A percentile compares a stretch with the other conserved stretches of the same genome.
Conservation (phyloP, 1,284 basidiomycete species). For the Coniferiporia sulphurascens region DNA sequence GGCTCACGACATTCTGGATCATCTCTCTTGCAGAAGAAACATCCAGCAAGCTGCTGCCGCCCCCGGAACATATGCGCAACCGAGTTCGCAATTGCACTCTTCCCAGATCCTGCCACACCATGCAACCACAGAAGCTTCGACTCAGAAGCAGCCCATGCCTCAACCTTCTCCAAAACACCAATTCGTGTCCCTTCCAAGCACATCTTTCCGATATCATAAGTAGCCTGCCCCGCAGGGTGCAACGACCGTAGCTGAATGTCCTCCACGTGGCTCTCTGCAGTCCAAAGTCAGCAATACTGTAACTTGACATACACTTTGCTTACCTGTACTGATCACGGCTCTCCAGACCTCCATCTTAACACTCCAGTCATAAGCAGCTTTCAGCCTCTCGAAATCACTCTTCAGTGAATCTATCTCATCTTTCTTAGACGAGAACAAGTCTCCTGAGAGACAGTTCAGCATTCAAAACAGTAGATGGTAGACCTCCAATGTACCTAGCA, state of each 20-base stretch:
- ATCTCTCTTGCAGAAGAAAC: conserved; percentile 10
- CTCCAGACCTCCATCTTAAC: conserved; percentile 1
- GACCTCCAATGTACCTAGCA: background rate
- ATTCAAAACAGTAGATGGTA: background rate
- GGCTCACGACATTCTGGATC: background rate
- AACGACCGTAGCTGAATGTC: background rate
- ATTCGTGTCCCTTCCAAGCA: conserved; percentile 4
- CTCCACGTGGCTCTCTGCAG: background rate
- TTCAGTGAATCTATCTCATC: background rate
- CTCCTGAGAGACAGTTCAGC: background rate
- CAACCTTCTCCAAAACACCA: background rate
- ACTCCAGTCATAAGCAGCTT: background rate
- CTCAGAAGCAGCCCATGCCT: background rate
- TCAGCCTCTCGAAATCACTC: background rate
- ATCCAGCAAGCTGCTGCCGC: conserved; percentile 26
- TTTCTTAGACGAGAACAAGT: background rate
- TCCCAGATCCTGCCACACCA: conserved; percentile 19
- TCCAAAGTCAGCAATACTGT: background rate
- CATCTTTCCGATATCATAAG: background rate
- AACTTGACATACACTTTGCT: background rate
- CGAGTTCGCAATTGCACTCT: conserved; percentile 30
- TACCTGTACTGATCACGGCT: background rate
- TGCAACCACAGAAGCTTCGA: conserved; percentile 30
- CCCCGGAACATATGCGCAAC: conserved; percentile 28
- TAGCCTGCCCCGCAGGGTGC: background rate